phyloP scores from a whole-genome alignment of 176 grass and related monocot genomes.

The Triticum timopheevii region DNA sequence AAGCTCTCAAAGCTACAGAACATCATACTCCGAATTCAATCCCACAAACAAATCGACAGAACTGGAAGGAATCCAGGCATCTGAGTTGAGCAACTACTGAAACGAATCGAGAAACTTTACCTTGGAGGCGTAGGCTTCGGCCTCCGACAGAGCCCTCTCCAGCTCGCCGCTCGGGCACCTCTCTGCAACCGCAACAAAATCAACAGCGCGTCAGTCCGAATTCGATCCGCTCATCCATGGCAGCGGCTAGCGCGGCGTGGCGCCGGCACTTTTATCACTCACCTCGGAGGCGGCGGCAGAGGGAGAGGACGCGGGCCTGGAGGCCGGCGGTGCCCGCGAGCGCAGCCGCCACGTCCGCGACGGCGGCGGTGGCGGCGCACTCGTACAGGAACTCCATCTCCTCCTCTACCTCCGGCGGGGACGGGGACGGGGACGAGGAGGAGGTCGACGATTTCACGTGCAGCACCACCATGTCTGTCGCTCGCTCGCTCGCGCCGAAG shows the following conservation, averaged over 20 bases:
- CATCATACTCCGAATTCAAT: background rate
- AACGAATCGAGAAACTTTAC: background rate
- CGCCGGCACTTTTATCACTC: background rate
- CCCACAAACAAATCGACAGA: background rate
- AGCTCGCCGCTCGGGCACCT: slow-evolving; percentile 28
- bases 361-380: slow-evolving; percentile 27
- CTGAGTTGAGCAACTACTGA: background rate
- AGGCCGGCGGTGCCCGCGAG: slow-evolving; percentile 31
- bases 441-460: slow-evolving; percentile 20
- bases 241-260: no score
- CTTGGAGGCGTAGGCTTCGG: slow-evolving; percentile 59
- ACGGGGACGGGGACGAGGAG: background rate
- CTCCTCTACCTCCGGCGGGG: background rate
- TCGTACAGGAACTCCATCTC: slow-evolving; percentile 49
- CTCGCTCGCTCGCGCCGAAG: background rate
- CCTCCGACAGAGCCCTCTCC: slow-evolving; percentile 53
- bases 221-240: background rate
- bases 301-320: slow-evolving; percentile 37
- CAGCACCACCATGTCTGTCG: slow-evolving; percentile 36
- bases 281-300: slow-evolving; percentile 36
- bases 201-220: background rate
- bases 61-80: background rate
- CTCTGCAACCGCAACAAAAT: background rate
- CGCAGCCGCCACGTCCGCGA: slow-evolving; percentile 41
- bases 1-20: background rate